A percentile compares a stretch with the other conserved stretches of the same genome.
phyloP scores from a whole-genome alignment of 2,329 filamentous ascomycete genomes.

The Curvularia verruculosa region DNA sequence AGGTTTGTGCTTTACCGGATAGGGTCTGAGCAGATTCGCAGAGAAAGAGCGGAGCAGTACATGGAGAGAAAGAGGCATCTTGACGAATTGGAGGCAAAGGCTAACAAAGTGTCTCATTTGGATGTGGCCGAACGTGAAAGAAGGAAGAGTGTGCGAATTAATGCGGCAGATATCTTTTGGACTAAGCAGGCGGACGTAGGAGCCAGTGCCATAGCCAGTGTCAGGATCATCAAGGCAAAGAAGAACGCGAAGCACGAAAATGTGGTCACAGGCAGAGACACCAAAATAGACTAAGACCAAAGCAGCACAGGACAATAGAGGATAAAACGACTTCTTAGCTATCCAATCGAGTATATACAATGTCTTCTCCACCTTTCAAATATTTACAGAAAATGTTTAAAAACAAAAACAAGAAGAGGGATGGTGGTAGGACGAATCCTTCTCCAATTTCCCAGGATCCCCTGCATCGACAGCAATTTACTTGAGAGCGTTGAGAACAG shows the following conservation, averaged over 20 bases:
- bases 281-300: slow-evolving; percentile 5
- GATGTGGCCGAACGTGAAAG: slow-evolving; percentile 34
- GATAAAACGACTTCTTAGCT: background rate
- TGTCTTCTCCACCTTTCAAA: slow-evolving; percentile 2
- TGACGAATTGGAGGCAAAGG: slow-evolving; percentile 35
- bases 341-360: slow-evolving; percentile 13
- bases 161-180: slow-evolving; percentile 41
- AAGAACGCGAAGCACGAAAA: slow-evolving; percentile 29
- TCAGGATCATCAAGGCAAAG: slow-evolving; percentile 36
- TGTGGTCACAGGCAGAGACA: slow-evolving; percentile 17
- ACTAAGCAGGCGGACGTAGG: slow-evolving; percentile 38
- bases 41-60: slow-evolving; percentile 35
- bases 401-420: background rate
- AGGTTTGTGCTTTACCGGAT: slow-evolving; percentile 34
- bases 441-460: background rate
- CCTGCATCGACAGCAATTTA: slow-evolving; percentile 9
- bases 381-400: slow-evolving; percentile 5
- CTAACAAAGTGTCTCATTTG: slow-evolving; percentile 22
- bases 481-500: slow-evolving; percentile 37
- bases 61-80: slow-evolving; percentile 36
- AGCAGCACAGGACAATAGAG: background rate
- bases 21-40: slow-evolving; percentile 39
- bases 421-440: background rate
- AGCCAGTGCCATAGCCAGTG: slow-evolving; percentile 28
- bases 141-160: slow-evolving; percentile 42